Percentiles rank a stretch among this genome's conserved stretches.
Evolutionary conservation across 208 protist genomes (phyloP).

Genomic region (Crithidia sp.): DNA sequence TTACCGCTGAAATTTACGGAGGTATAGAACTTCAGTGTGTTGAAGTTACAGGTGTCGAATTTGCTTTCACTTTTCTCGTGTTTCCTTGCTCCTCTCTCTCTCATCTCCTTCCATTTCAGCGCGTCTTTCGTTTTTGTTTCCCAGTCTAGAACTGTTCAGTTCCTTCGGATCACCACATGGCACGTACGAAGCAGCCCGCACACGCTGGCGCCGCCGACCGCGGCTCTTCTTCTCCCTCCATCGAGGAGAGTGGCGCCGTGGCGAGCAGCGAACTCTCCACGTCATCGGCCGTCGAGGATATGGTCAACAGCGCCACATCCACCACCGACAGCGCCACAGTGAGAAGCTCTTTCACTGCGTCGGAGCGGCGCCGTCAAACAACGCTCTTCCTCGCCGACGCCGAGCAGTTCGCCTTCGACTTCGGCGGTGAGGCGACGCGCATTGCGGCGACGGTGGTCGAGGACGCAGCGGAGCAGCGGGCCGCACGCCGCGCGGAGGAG

Average conservation of each 20-base stretch:
- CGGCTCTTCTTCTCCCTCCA: background rate
- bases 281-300: background rate
- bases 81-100: conserved; percentile 1
- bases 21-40: too few species aligned
- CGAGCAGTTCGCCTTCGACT: conserved; percentile 86
- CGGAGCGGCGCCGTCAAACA: conserved; percentile 32
- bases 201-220: background rate
- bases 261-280: background rate
- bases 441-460: conserved; percentile 21
- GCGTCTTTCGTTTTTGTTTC: background rate
- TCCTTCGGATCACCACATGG: background rate
- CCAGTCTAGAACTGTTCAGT: background rate
- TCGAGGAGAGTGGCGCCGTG: background rate
- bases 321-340: background rate
- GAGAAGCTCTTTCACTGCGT: conserved; percentile 11
- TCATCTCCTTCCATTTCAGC: background rate
- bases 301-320: too few species aligned
- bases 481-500: conserved; percentile 20
- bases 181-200: background rate
- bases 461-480: conserved; percentile 20
- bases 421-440: conserved; percentile 44
- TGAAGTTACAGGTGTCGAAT: too few species aligned
- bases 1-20: too few species aligned
- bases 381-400: conserved; percentile 74
- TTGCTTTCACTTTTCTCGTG: too few species aligned